Evolutionary conservation across 352 stramenopile species (phyloP), one percentile per base, ranked within the genome.

Genomic region (Pythium dissimile): DNA sequence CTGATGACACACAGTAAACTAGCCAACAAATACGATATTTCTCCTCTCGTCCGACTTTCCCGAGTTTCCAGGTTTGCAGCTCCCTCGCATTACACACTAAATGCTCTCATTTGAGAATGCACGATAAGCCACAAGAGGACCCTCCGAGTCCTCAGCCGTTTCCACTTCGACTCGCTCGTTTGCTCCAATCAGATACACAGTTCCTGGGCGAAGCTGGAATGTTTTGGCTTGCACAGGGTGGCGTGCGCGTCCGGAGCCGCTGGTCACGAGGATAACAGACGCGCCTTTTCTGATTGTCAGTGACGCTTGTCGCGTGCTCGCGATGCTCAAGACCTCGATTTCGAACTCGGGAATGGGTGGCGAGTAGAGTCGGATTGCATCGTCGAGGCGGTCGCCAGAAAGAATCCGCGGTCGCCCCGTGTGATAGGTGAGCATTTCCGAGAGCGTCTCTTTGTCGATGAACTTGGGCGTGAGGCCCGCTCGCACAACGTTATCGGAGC

Each of bases 401-500:
- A 80, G 69, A 64, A 84, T 84, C 65, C 60, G 78, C 64, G 66
- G 76, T 67, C 26, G 69, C 59, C 43, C 78, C 64, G 61, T 88
- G 67, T 78, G 71, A 69, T 99, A 99, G 2, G 96, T 99, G 20
- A 99, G 86, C 95, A 99, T 99, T 13, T 89, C 81, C 43, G 96
- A 81, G 31, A 99, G 80, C 59, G 97, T 99, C 20, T 93, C 78
- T 51, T 98, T 98, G 83, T 99, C 97, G 53, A 98, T 98, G 66
- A 98, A 98, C 77, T 99, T 99, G 35, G 97, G 96, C 30, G 97
- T 99, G 13, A 99, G 73, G 20, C 97, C 97, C 5, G 97, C 97
- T 42, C 97, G 92, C 24, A 99, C 97, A 13, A 99, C 97, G 72
- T 99, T 99, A 77, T 99, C 97, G 27, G 84, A 98, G 46, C 95